These are phyloP conservation scores for Boletus bicolor DNA, from an alignment of 768 basidiomycete genomes.

Conservation along the genomic window DNA sequence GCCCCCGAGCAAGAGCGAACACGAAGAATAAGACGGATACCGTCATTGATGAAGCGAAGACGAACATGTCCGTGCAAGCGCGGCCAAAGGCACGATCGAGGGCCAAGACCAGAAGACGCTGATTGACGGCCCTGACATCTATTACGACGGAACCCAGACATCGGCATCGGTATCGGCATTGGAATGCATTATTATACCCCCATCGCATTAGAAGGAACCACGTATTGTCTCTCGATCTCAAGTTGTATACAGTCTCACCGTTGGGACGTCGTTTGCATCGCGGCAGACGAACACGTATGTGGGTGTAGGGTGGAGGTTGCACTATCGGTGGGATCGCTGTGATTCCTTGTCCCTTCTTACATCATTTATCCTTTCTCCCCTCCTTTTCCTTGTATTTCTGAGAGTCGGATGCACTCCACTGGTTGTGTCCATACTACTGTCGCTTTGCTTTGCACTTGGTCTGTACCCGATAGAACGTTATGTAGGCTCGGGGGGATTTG, in stretches of 20 bases:
- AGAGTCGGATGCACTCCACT: conserved; percentile 1
- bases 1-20: conserved; percentile 17
- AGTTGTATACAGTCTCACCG: conserved; percentile 17
- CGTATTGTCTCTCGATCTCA: conserved; percentile 23
- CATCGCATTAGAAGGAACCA: conserved; percentile 18
- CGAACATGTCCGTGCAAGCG: conserved; percentile 21
- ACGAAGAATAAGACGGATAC: conserved; percentile 16
- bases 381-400: conserved; percentile 18
- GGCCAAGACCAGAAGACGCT: conserved; percentile 29
- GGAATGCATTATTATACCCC: conserved; percentile 20
- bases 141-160: conserved; percentile 12
- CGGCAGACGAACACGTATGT: conserved; percentile 5
- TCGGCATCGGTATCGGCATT: conserved; percentile 14
- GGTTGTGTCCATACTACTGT: conserved; percentile 16
- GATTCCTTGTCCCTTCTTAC: conserved; percentile 8
- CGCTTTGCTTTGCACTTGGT: conserved; percentile 20
- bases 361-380: background rate
- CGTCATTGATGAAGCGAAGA: conserved; percentile 14
- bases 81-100: conserved; percentile 33
- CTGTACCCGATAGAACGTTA: conserved; percentile 18
- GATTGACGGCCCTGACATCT: conserved; percentile 14
- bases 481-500: conserved; percentile 18
- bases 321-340: conserved; percentile 12
- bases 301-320: conserved; percentile 19
- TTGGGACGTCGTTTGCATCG: conserved; percentile 2